Evolutionary conservation across 139 green algal species (phyloP).

Genomic region (Chlorella vulgaris): DNA sequence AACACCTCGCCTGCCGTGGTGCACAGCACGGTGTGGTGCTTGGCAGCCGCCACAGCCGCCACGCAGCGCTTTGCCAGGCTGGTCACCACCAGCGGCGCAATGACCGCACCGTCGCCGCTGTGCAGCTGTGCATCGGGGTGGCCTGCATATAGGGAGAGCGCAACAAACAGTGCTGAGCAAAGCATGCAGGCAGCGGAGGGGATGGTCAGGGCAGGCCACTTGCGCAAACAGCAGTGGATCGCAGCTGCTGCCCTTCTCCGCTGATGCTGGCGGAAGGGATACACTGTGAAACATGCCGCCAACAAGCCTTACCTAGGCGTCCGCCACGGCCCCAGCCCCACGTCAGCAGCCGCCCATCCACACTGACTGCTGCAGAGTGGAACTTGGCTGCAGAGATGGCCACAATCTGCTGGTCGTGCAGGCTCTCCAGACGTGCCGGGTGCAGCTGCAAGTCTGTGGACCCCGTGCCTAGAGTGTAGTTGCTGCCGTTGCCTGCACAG

Average conservation of each 20-base stretch:
- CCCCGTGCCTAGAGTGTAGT: slow-evolving; percentile 94
- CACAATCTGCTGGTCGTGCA: slow-evolving; percentile 45
- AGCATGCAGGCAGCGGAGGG: not conserved
- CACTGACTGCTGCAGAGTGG: slow-evolving; percentile 79
- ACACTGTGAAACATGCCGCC: no score
- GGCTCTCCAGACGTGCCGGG: slow-evolving; percentile 67
- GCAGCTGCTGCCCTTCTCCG: no score
- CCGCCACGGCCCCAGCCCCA: slow-evolving; percentile 91
- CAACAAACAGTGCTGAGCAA: not conserved
- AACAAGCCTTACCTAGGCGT: slow-evolving; percentile 65
- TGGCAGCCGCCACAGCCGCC: slow-evolving; percentile 69
- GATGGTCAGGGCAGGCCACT: no score
- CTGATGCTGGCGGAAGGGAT: no score
- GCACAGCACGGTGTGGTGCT: slow-evolving; percentile 90
- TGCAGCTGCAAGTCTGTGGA: slow-evolving; percentile 31
- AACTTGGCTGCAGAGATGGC: slow-evolving; percentile 84
- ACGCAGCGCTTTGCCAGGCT: slow-evolving; percentile 40
- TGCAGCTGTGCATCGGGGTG: slow-evolving; percentile 87
- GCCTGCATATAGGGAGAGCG: slow-evolving; percentile 56
- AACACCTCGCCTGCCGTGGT: slow-evolving; percentile 81
- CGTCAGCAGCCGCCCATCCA: slow-evolving; percentile 75
- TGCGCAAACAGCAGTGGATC: no score
- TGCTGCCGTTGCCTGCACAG: slow-evolving; percentile 74
- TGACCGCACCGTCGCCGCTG: slow-evolving; percentile 72
- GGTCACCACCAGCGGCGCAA: slow-evolving; percentile 55